Evolutionary conservation across 495 filamentous ascomycete genomes (phyloP).

Genomic region (Neurospora sp.): DNA sequence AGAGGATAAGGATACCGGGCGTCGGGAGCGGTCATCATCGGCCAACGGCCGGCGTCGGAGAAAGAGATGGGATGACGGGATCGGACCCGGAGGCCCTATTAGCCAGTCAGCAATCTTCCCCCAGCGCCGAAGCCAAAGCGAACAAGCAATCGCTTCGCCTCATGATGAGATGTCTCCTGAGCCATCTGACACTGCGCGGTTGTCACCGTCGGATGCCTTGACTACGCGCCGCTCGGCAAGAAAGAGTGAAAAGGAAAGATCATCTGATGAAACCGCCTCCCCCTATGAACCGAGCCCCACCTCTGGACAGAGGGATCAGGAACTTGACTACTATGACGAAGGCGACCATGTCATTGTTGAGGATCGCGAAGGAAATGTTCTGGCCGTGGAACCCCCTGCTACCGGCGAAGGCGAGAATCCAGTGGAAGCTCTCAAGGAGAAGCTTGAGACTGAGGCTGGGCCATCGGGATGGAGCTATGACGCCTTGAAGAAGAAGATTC

Average conservation of each 20-base stretch:
- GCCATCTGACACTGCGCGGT: slow-evolving; percentile 15
- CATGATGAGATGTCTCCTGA: slow-evolving; percentile 10
- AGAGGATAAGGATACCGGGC: slow-evolving; percentile 51
- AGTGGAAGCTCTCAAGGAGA: slow-evolving; percentile 26
- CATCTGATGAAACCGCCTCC: slow-evolving; percentile 8
- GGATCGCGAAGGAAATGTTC: slow-evolving; percentile 78
- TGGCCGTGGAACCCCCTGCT: slow-evolving; percentile 32
- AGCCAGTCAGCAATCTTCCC: slow-evolving; percentile 85
- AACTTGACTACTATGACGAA: slow-evolving; percentile 67
- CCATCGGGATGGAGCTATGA: slow-evolving; percentile 34
- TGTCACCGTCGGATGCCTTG: slow-evolving; percentile 15
- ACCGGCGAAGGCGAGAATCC: neutral
- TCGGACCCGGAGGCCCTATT: slow-evolving; percentile 79
- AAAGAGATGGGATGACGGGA: slow-evolving; percentile 59
- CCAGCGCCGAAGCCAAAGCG: slow-evolving; percentile 40
- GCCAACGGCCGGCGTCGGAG: slow-evolving; percentile 51
- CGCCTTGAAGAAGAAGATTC: slow-evolving; percentile 38
- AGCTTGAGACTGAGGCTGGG: slow-evolving; percentile 32
- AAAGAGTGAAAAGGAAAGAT: slow-evolving; percentile 9
- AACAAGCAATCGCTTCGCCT: slow-evolving; percentile 17
- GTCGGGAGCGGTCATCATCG: slow-evolving; percentile 50
- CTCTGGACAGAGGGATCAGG: slow-evolving; percentile 24
- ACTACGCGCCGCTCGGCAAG: neutral
- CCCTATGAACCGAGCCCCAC: slow-evolving; percentile 14
- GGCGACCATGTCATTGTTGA: slow-evolving; percentile 76